A percentile compares a stretch with the other conserved stretches of the same genome.
Evolutionary conservation across 2,329 filamentous ascomycete genomes (phyloP).

Genomic region (Orbilia quercus): DNA sequence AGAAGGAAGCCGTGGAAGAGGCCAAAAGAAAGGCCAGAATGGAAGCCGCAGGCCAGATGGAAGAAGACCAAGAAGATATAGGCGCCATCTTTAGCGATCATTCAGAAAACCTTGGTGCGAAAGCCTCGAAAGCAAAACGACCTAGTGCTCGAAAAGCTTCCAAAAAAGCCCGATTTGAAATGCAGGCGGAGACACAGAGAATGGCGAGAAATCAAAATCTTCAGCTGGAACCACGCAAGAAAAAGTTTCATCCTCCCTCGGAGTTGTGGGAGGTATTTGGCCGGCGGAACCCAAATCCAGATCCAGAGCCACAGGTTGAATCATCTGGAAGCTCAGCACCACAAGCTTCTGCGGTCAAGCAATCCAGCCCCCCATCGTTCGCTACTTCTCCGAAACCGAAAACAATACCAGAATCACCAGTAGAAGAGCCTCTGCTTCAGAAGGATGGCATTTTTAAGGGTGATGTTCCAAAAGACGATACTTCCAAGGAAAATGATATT

Average conservation of each 20-base stretch:
- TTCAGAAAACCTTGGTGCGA: slow-evolving; percentile 66
- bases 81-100: slow-evolving; percentile 60
- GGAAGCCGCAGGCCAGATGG: slow-evolving; percentile 22
- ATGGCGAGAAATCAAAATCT: slow-evolving; percentile 91
- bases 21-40: slow-evolving; percentile 62
- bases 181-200: slow-evolving; percentile 92
- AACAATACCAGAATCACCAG: not conserved
- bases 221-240: slow-evolving; percentile 86
- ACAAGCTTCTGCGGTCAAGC: slow-evolving; percentile 36
- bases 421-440: not conserved
- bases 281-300: slow-evolving; percentile 18
- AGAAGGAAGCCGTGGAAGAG: slow-evolving; percentile 70
- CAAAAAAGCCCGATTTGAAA: slow-evolving; percentile 94
- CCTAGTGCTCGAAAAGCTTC: slow-evolving; percentile 84
- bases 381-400: slow-evolving; percentile 18
- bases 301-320: slow-evolving; percentile 11
- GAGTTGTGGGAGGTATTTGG: slow-evolving; percentile 35
- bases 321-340: slow-evolving; percentile 26
- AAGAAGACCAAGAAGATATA: slow-evolving; percentile 60
- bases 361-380: slow-evolving; percentile 36
- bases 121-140: slow-evolving; percentile 63
- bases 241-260: slow-evolving; percentile 76
- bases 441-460: not conserved
- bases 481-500: not conserved
- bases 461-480: slow-evolving; percentile 1